Conservation (phyloP, 108 stramenopile species). For the Halocafeteria seosinensis region DNA sequence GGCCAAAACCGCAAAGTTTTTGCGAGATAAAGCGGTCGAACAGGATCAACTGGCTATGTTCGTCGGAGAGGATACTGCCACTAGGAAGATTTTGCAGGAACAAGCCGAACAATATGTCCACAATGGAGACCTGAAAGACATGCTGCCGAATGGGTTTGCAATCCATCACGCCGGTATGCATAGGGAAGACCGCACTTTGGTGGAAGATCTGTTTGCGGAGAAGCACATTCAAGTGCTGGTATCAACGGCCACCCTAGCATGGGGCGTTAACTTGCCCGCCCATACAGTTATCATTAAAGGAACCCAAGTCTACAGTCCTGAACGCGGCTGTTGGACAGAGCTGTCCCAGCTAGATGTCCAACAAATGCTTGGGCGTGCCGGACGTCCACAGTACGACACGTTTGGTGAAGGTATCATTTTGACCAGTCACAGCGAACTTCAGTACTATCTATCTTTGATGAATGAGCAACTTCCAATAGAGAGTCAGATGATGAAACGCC, state of each 20-base stretch:
- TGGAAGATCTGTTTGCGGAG: conserved; percentile 91
- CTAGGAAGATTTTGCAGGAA: conserved; percentile 72
- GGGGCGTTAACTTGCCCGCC: conserved; percentile 98
- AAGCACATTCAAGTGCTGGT: conserved; percentile 83
- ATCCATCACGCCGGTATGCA: conserved; percentile 96
- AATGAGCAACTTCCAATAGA: conserved; percentile 98
- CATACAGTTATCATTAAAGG: conserved; percentile 98
- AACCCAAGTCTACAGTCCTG: conserved; percentile 96
- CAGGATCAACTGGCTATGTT: conserved; percentile 63
- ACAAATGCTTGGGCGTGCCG: conserved; percentile 98
- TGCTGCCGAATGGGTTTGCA: conserved; percentile 83
- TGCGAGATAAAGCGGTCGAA: conserved; percentile 76
- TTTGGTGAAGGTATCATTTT: conserved; percentile 92
- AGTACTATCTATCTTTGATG: conserved; percentile 90
- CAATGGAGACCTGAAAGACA: conserved; percentile 64
- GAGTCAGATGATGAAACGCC: conserved; percentile 74
- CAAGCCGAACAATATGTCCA: conserved; percentile 38
- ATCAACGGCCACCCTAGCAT: conserved; percentile 92
- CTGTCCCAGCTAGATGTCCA: conserved; percentile 85
- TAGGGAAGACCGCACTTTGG: conserved; percentile 77
- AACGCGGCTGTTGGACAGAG: conserved; percentile 92
- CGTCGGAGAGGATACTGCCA: conserved; percentile 67
- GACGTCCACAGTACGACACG: conserved; percentile 87
- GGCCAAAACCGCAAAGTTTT: conserved; percentile 83
- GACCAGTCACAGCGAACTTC: conserved; percentile 87